Conservation (phyloP, 257 asterid species). For the Salvia rosmarinus region DNA sequence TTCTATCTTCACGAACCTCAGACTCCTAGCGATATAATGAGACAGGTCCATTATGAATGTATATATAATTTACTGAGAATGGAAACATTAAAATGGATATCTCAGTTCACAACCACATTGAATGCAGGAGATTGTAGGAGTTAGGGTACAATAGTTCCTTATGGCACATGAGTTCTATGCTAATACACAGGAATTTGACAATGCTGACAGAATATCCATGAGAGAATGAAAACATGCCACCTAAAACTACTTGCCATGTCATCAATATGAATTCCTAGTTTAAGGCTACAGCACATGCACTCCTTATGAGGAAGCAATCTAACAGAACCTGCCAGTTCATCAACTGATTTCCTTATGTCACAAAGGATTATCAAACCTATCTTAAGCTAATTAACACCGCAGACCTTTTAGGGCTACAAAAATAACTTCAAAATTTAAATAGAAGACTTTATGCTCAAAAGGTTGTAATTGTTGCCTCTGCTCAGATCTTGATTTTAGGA, state of each 20-base stretch:
- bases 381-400: conserved; percentile 2
- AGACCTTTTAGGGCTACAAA: not conserved
- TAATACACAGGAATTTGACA: not conserved
- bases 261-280: conserved; percentile 26
- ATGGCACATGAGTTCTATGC: conserved; percentile 1
- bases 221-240: conserved; percentile 24
- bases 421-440: conserved; percentile 2
- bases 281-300: not conserved
- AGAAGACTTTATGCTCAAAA: conserved; percentile 9
- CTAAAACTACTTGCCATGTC: conserved; percentile 25
- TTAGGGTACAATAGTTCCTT: conserved; percentile 11
- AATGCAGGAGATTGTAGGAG: conserved; percentile 20
- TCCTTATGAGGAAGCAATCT: conserved; percentile 2
- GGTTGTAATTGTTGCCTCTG: conserved; percentile 17
- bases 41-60: conserved; percentile 30
- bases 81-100: conserved; percentile 17
- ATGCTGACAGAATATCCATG: conserved; percentile 17
- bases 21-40: conserved; percentile 66
- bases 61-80: conserved; percentile 16
- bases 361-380: conserved; percentile 15
- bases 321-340: not conserved
- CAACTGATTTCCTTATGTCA: not conserved
- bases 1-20: conserved; percentile 90
- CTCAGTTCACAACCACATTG: conserved; percentile 11
- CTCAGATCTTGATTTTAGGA: conserved; percentile 16